Evolutionary conservation across 768 basidiomycete species (phyloP), one percentile per base, ranked within the genome.

Genomic region (Coprinopsis sp.): DNA sequence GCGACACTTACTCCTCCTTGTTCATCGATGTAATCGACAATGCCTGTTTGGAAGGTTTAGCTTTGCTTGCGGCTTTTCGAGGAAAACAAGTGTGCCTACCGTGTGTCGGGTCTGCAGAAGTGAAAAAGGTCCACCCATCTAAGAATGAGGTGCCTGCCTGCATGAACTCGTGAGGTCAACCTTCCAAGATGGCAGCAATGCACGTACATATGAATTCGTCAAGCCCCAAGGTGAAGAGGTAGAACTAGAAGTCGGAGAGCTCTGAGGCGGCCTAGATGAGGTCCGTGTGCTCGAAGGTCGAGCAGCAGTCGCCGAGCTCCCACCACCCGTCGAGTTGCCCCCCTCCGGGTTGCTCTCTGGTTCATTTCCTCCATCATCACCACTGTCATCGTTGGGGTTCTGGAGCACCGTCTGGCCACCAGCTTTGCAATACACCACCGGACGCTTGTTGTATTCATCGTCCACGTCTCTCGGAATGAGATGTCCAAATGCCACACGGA

Each of bases 131-230:
- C 85, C 86, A 94, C 37, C 82, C 84, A 58, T 87, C 69, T 51
- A 93, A 95, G 71, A 96, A 96, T 33, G 71, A 73, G 38, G 66
- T 69, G 16, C 90, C 91, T 39, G 73, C 63, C 81, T 82, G 58
- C 36, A 43, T 31, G 16, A 31, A n/a, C 11, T 11, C 13, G 13
- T 16, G 29, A 27, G 33, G 29, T 0, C 10, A 33, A 43, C 39
- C 34, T 37, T 24, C 34, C 28, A 47, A 30, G 18, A 28, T 33
- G 41, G 53, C 44, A 41, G 18, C n/a, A n/a, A n/a, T n/a, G n/a
- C 13, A 73, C 77, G 50, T 57, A 81, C 81, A 63, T 84, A 82
- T 13, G 69, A 68, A 53, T 82, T 74, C 14, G 69, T 64, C 38
- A 85, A 66, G 44, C 77, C 77, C 82, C 81, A 84, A 18, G 74